Conservation (phyloP, 495 filamentous ascomycete species). For the Aspergillus panamensis region DNA sequence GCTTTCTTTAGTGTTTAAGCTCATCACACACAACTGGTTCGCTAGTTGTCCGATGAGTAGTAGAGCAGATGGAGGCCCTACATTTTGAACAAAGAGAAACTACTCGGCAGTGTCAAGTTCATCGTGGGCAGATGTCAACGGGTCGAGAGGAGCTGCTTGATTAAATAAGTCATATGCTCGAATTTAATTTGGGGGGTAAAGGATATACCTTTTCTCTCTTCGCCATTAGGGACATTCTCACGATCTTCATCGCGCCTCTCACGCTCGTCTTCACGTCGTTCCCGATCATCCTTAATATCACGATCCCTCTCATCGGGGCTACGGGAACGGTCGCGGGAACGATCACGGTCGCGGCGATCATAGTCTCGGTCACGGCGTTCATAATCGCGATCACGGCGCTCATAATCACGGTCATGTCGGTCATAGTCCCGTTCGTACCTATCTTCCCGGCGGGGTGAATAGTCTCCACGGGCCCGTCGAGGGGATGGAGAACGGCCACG, state of each 20-base stretch:
- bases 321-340: conserved; percentile 71
- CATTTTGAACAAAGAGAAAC: conserved; percentile 25
- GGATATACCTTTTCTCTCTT: conserved; percentile 84
- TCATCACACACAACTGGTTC: not conserved
- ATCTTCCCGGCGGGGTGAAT: conserved; percentile 88
- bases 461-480: conserved; percentile 73
- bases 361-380: conserved; percentile 69
- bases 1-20: not conserved
- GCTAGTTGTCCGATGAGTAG: conserved; percentile 1
- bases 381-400: conserved; percentile 64
- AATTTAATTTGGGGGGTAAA: not conserved
- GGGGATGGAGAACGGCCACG: conserved; percentile 70
- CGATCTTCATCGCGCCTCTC: conserved; percentile 52
- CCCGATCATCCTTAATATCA: conserved; percentile 63
- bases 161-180: conserved; percentile 1
- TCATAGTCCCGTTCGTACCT: conserved; percentile 74
- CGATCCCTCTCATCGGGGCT: conserved; percentile 66
- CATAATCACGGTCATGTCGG: conserved; percentile 66
- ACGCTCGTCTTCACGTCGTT: conserved; percentile 64
- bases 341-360: conserved; percentile 54
- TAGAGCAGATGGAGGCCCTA: not conserved
- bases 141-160: conserved; percentile 56
- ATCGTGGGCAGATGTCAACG: conserved; percentile 82
- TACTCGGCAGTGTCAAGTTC: conserved; percentile 97
- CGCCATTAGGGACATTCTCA: conserved; percentile 45